Conservation (phyloP, 768 basidiomycete genomes). For the Pulveroboletus sp. region DNA sequence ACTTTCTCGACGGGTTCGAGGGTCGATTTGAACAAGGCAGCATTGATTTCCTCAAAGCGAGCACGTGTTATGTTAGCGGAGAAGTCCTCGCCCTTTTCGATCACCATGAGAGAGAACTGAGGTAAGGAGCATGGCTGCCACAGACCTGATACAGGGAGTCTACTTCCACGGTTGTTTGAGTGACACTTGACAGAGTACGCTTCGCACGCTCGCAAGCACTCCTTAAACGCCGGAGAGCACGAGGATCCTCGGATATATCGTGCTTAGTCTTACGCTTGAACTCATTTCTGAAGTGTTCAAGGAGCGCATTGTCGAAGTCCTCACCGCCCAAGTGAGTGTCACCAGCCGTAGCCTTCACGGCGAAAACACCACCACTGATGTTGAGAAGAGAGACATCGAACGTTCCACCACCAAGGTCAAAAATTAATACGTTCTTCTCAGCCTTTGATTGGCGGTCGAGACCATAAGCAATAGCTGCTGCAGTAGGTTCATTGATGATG, state of each 20-base stretch:
- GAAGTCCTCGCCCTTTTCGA: slow-evolving; percentile 86
- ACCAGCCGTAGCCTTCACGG: slow-evolving; percentile 98
- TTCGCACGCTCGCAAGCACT: slow-evolving; percentile 99
- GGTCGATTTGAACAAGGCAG: slow-evolving; percentile 90
- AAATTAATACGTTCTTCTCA: slow-evolving; percentile 98
- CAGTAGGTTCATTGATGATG: slow-evolving; percentile 99
- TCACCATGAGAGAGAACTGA: slow-evolving; percentile 6
- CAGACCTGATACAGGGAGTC: slow-evolving; percentile 93
- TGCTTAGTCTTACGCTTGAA: slow-evolving; percentile 97
- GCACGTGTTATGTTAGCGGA: slow-evolving; percentile 98
- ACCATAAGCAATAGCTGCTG: slow-evolving; percentile 98
- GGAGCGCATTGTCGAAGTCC: slow-evolving; percentile 97
- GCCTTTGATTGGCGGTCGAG: slow-evolving; percentile 90
- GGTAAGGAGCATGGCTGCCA: not conserved
- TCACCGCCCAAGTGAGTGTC: slow-evolving; percentile 99
- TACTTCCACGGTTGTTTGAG: slow-evolving; percentile 98
- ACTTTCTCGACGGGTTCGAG: slow-evolving; percentile 99
- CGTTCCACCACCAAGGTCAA: slow-evolving; percentile 99
- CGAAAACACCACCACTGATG: slow-evolving; percentile 97
- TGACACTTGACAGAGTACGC: slow-evolving; percentile 95
- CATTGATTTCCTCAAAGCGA: slow-evolving; percentile 99
- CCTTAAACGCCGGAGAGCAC: slow-evolving; percentile 92
- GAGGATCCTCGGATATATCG: slow-evolving; percentile 95
- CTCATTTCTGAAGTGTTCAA: slow-evolving; percentile 99
- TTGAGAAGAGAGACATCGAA: slow-evolving; percentile 99